Evolutionary conservation across 2,329 filamentous ascomycete species (phyloP).

Genomic region (Fusarium sublunatum): DNA sequence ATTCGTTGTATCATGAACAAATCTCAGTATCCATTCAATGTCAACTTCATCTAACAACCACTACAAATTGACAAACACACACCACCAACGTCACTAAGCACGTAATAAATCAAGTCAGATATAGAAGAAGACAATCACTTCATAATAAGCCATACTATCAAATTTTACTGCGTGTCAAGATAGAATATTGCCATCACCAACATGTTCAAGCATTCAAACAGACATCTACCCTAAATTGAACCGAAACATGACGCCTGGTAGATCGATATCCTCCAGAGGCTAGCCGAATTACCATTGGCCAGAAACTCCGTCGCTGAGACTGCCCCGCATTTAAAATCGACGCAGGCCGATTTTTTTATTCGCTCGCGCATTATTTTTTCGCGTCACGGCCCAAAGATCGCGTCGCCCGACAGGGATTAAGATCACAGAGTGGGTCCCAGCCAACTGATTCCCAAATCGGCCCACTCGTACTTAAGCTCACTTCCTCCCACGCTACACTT

Average conservation of each 20-base stretch:
- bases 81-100: too few species aligned
- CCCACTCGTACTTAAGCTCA: constrained; percentile 55
- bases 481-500: constrained; percentile 44
- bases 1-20: too few species aligned
- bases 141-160: too few species aligned
- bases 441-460: constrained; percentile 53
- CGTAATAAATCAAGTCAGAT: too few species aligned
- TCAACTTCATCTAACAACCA: too few species aligned
- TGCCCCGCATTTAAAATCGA: constrained; percentile 32
- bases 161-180: too few species aligned
- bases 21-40: too few species aligned
- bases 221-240: constrained; percentile 15
- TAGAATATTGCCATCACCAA: too few species aligned
- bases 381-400: constrained; percentile 37
- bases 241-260: not conserved
- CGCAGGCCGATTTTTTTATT: constrained; percentile 36
- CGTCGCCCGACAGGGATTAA: constrained; percentile 40
- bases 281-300: constrained; percentile 7
- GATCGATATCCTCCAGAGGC: not conserved
- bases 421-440: constrained; percentile 36
- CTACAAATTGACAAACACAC: too few species aligned
- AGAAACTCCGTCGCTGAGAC: not conserved
- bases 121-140: too few species aligned
- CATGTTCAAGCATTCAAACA: not conserved
- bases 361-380: constrained; percentile 24